Evolutionary conservation across 306 rosid genomes (phyloP).

Genomic region (Mimosa pudica): DNA sequence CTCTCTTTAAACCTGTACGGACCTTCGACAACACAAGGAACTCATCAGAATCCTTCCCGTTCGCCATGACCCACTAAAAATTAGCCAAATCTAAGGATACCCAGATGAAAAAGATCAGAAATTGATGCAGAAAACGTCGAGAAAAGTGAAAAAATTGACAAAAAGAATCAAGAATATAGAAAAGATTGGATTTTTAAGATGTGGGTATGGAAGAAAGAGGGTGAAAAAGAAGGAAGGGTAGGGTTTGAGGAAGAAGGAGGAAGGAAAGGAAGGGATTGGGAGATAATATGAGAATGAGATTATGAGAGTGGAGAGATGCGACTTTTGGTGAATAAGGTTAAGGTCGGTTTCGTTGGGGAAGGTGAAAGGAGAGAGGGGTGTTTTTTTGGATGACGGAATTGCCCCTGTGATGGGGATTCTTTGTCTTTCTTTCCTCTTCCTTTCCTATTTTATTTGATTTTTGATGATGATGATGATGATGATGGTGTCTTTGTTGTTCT

Average conservation of each 20-base stretch:
- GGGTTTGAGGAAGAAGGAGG: conserved; percentile 25
- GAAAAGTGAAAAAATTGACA: conserved; percentile 6
- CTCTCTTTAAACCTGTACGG: conserved; percentile 65
- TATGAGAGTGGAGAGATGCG: no score
- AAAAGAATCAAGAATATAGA: background rate
- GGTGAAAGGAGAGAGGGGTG: background rate
- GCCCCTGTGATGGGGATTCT: conserved; percentile 6
- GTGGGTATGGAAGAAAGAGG: background rate
- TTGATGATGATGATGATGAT: background rate
- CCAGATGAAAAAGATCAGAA: background rate
- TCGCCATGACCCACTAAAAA: conserved; percentile 60
- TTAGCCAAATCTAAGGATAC: background rate
- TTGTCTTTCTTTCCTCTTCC: background rate
- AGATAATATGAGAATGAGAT: no score
- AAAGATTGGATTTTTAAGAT: no score
- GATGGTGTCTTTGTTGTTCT: background rate
- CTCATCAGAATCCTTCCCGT: conserved; percentile 75
- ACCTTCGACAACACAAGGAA: conserved; percentile 65
- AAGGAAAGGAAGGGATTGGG: no score
- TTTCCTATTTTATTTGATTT: background rate
- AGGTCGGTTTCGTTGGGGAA: conserved; percentile 22
- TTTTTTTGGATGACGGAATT: background rate
- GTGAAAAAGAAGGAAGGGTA: background rate
- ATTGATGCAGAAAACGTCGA: background rate
- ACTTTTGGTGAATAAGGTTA: background rate